These are phyloP conservation scores for Alternaria metachromatica DNA, from an alignment of 2,329 filamentous ascomycete species.

Conservation along the genomic window DNA sequence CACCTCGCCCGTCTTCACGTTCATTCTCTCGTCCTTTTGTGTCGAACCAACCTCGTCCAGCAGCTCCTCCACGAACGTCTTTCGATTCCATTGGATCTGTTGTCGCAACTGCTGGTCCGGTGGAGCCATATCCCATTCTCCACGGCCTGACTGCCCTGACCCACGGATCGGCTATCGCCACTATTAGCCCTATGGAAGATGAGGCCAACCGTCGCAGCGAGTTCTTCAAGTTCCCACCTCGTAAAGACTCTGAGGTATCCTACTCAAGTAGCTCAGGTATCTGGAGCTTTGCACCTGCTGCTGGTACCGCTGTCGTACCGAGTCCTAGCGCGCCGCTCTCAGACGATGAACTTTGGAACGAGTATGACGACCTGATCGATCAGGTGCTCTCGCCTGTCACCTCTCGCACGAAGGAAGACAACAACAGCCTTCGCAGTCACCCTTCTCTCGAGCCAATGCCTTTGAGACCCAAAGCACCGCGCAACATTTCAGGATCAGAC, in stretches of 20 bases:
- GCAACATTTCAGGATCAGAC: slow-evolving; percentile 41
- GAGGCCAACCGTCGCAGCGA: slow-evolving; percentile 56
- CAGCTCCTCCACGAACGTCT: slow-evolving; percentile 39
- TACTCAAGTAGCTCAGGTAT: slow-evolving; percentile 71
- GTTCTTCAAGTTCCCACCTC: slow-evolving; percentile 76
- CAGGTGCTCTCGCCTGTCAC: slow-evolving; percentile 63
- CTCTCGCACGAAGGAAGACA: slow-evolving; percentile 14
- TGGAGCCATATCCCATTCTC: slow-evolving; percentile 45
- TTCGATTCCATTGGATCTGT: slow-evolving; percentile 40
- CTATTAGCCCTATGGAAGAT: slow-evolving; percentile 41
- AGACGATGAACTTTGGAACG: slow-evolving; percentile 92
- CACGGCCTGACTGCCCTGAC: slow-evolving; percentile 43
- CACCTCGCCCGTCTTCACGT: slow-evolving; percentile 71
- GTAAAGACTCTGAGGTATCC: slow-evolving; percentile 73
- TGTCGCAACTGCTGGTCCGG: slow-evolving; percentile 35
- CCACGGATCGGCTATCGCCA: slow-evolving; percentile 49
- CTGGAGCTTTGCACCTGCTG: slow-evolving; percentile 63
- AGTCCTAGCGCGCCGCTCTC: slow-evolving; percentile 66
- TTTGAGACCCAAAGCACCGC: slow-evolving; percentile 31
- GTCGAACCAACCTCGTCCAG: slow-evolving; percentile 52
- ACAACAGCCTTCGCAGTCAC: slow-evolving; percentile 22
- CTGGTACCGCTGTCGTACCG: slow-evolving; percentile 68
- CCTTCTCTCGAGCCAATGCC: slow-evolving; percentile 40
- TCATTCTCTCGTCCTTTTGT: slow-evolving; percentile 87
- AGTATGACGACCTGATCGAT: slow-evolving; percentile 88